phyloP scores from a whole-genome alignment of 352 stramenopile genomes.

The Albugo candida region DNA sequence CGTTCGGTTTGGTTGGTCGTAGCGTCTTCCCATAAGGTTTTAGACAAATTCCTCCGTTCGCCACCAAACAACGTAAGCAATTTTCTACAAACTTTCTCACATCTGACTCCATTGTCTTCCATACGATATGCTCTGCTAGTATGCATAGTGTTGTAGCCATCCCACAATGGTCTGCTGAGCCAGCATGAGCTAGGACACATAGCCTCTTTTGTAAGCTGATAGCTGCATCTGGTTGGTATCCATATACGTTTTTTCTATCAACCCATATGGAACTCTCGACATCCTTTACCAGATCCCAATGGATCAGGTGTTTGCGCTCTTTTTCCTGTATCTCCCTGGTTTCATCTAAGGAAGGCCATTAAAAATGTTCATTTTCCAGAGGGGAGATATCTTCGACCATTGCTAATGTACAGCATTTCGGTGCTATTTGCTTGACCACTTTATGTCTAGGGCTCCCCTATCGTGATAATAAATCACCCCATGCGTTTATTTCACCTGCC shows the following conservation, averaged over 20 bases:
- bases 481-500: no score
- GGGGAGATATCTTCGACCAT: no score
- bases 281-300: no score
- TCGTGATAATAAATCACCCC: no score
- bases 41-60: constrained; percentile 2
- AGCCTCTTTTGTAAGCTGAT: constrained; percentile 6
- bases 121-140: constrained; percentile 3
- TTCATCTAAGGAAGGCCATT: constrained; percentile 6
- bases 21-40: no score
- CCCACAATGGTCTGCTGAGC: constrained; percentile 9
- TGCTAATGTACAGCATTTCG: no score
- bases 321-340: constrained; percentile 1
- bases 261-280: neutral
- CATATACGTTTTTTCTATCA: constrained; percentile 6
- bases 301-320: no score
- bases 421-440: no score
- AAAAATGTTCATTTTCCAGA: constrained; percentile 9
- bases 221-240: constrained; percentile 7
- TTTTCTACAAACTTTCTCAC: constrained; percentile 6
- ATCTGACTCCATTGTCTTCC: constrained; percentile 3
- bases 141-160: constrained; percentile 6
- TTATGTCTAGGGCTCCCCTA: no score
- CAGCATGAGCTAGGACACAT: constrained; percentile 12
- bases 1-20: constrained; percentile 14
- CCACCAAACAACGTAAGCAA: no score